phyloP scores from a whole-genome alignment of 768 basidiomycete genomes.

The Daedalea quercina region DNA sequence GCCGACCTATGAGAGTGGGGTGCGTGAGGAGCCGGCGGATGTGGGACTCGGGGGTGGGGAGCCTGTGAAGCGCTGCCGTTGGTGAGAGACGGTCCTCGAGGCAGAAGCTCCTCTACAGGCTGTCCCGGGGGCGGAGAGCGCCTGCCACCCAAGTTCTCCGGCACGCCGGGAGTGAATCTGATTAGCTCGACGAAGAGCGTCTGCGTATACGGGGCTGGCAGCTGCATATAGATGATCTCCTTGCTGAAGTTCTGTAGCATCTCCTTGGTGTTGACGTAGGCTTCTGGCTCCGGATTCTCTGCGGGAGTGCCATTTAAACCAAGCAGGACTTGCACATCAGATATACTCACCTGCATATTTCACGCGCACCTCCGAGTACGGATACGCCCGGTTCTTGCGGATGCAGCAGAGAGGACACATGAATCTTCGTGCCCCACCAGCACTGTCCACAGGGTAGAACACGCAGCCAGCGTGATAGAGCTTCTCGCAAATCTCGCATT shows the following conservation, averaged over 20 bases:
- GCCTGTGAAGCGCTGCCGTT: conserved; percentile 11
- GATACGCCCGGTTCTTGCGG: conserved; percentile 64
- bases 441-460: conserved; percentile 50
- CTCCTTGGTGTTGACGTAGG: conserved; percentile 63
- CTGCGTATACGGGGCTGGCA: conserved; percentile 54
- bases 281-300: conserved; percentile 44
- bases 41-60: background rate
- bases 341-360: conserved; percentile 47
- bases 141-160: conserved; percentile 30
- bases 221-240: conserved; percentile 61
- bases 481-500: conserved; percentile 60
- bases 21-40: background rate
- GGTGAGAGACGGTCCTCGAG: background rate
- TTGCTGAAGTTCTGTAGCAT: conserved; percentile 75
- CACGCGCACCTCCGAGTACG: conserved; percentile 72
- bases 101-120: conserved; percentile 15
- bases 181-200: conserved; percentile 75
- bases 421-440: conserved; percentile 33
- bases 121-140: conserved; percentile 15
- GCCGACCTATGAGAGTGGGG: conserved; percentile 4
- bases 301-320: conserved; percentile 16
- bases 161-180: conserved; percentile 49
- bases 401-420: conserved; percentile 75
- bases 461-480: conserved; percentile 73
- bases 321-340: conserved; percentile 1